These are phyloP conservation scores for Myriosclerotinia curreyana DNA, from an alignment of 2,329 filamentous ascomycete species.

Conservation along the genomic window DNA sequence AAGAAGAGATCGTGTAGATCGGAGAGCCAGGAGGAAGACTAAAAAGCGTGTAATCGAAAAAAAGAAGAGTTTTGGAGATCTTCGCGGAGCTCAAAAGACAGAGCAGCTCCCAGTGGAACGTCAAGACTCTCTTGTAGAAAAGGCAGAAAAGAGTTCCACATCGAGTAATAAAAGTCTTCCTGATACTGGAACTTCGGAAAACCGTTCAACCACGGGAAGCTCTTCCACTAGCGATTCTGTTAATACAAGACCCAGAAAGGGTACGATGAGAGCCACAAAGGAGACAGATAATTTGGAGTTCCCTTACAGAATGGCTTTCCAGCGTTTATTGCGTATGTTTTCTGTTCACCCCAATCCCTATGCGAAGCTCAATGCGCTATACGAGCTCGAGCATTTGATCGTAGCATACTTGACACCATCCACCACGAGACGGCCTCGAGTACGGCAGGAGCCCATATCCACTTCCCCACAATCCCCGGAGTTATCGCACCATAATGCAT, in stretches of 20 bases:
- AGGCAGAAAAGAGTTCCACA: conserved; percentile 31
- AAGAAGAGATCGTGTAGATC: conserved; percentile 49
- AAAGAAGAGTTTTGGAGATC: conserved; percentile 66
- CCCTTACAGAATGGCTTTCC: conserved; percentile 77
- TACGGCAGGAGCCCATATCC: conserved; percentile 35
- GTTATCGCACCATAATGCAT: conserved; percentile 35
- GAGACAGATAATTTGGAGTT: conserved; percentile 53
- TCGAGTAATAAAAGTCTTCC: conserved; percentile 28
- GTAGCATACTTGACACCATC: conserved; percentile 65
- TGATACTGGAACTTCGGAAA: conserved; percentile 30
- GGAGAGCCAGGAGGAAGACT: conserved; percentile 43
- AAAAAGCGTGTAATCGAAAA: conserved; percentile 56
- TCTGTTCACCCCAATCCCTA: conserved; percentile 86
- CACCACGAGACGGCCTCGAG: conserved; percentile 40
- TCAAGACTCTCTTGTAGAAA: conserved; percentile 28
- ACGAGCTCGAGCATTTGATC: conserved; percentile 80
- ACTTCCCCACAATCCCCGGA: conserved; percentile 57
- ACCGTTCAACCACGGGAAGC: conserved; percentile 33
- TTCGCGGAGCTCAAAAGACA: conserved; percentile 51
- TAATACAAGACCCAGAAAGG: conserved; percentile 27
- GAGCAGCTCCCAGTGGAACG: conserved; percentile 31
- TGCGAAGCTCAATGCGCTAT: conserved; percentile 77
- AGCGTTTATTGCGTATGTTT: conserved; percentile 77
- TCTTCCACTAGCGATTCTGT: conserved; percentile 35
- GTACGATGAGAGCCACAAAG: conserved; percentile 27